Conservation (phyloP, 805 yeast genomes). For the Nakazawaea populi region DNA sequence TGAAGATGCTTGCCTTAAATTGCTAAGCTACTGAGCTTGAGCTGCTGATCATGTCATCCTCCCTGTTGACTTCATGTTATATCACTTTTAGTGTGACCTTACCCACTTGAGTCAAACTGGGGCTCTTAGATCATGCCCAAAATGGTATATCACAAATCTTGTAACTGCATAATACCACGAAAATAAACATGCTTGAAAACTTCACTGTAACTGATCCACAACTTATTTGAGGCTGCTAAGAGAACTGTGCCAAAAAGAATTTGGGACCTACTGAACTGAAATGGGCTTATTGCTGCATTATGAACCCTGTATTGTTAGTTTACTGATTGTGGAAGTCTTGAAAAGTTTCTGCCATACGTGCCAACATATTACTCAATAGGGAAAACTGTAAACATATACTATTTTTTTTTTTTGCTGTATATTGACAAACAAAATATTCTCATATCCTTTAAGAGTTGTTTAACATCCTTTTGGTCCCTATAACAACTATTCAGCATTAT, state of each 20-base stretch:
- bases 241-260: no score
- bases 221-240: no score
- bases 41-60: no score
- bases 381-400: not conserved
- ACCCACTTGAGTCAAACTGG: not conserved
- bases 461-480: not conserved
- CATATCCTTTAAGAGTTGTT: conserved; percentile 1
- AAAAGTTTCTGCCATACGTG: conserved; percentile 1
- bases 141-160: not conserved
- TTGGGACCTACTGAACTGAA: no score
- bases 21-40: no score
- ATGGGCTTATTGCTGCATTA: not conserved
- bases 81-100: no score
- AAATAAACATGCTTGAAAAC: not conserved
- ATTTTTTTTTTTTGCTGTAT: conserved; percentile 6
- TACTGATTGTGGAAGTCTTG: not conserved
- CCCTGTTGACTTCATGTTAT: no score
- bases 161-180: not conserved
- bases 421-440: conserved; percentile 8
- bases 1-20: no score
- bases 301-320: not conserved
- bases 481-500: no score
- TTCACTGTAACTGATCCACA: no score
- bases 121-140: not conserved
- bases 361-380: not conserved